A percentile compares a stretch with the other conserved stretches of the same genome.
Conservation (phyloP, 2,329 filamentous ascomycete species). For the Fulvia fulva region DNA sequence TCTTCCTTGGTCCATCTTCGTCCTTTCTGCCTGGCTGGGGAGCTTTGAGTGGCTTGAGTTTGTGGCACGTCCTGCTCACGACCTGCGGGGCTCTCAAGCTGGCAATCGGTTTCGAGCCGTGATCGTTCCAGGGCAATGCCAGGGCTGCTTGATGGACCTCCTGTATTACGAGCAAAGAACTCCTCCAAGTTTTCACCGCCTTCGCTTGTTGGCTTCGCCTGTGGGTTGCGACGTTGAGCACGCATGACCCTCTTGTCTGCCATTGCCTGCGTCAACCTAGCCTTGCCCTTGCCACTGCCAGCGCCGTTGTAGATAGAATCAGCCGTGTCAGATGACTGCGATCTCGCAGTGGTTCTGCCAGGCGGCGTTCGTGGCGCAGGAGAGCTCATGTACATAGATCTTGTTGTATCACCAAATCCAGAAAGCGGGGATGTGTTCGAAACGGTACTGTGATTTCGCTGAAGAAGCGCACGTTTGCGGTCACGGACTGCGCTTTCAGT, state of each 20-base stretch:
- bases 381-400: no score
- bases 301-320: no score
- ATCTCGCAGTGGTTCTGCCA: no score
- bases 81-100: background rate
- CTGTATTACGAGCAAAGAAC: background rate
- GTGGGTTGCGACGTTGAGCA: background rate
- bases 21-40: background rate
- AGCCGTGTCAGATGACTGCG: no score
- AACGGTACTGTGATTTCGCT: no score
- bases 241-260: background rate
- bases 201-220: no score
- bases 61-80: background rate
- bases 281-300: background rate
- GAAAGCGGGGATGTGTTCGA: background rate
- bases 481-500: slow-evolving; percentile 54
- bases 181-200: background rate
- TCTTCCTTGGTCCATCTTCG: background rate
- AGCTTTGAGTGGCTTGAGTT: background rate
- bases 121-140: background rate
- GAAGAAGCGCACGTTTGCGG: slow-evolving; percentile 51
- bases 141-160: background rate
- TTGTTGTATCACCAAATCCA: no score
- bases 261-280: background rate
- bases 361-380: no score
- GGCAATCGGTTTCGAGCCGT: background rate